Percentiles rank a stretch among this genome's conserved stretches.
Evolutionary conservation across 2,329 filamentous ascomycete genomes (phyloP).

Genomic region (Epichloe aotearoae): DNA sequence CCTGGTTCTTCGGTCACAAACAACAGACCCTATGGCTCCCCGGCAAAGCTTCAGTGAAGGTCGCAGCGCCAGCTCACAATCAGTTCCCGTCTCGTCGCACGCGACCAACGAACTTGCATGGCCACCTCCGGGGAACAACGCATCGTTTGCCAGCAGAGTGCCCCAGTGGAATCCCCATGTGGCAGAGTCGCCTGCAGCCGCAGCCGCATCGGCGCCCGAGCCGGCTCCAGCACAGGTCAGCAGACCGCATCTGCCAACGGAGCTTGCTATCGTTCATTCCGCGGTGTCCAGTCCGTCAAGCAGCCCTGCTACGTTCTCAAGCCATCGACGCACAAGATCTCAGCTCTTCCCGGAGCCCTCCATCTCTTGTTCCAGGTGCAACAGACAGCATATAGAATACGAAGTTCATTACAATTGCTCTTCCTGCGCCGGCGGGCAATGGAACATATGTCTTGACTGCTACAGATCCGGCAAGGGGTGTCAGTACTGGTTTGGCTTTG

Average conservation of each 20-base stretch:
- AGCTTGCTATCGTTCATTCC: conserved; percentile 25
- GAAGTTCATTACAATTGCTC: conserved; percentile 74
- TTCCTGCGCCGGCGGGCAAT: conserved; percentile 55
- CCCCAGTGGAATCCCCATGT: conserved; percentile 14
- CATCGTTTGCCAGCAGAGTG: conserved; percentile 25
- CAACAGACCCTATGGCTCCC: conserved; percentile 22
- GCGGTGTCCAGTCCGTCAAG: conserved; percentile 18
- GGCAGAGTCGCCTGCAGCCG: conserved; percentile 1
- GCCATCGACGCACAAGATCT: conserved; percentile 29
- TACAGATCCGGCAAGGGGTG: conserved; percentile 70
- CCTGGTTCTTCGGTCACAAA: conserved; percentile 32
- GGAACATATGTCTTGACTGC: conserved; percentile 69
- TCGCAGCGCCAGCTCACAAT: conserved; percentile 27
- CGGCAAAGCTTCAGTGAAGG: conserved; percentile 29
- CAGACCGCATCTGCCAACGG: conserved; percentile 23
- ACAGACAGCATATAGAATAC: conserved; percentile 63
- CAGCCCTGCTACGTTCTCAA: conserved; percentile 17
- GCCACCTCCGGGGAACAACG: conserved; percentile 10
- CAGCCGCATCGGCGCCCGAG: conserved; percentile 10
- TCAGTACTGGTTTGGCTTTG: conserved; percentile 79
- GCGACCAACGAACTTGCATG: conserved; percentile 12
- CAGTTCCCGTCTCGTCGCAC: conserved; percentile 15
- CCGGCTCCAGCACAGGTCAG: conserved; percentile 9
- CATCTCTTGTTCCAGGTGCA: conserved; percentile 60
- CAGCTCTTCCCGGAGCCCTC: conserved; percentile 55